Conservation (phyloP, 352 stramenopile species). For the Globisporangium splendens region DNA sequence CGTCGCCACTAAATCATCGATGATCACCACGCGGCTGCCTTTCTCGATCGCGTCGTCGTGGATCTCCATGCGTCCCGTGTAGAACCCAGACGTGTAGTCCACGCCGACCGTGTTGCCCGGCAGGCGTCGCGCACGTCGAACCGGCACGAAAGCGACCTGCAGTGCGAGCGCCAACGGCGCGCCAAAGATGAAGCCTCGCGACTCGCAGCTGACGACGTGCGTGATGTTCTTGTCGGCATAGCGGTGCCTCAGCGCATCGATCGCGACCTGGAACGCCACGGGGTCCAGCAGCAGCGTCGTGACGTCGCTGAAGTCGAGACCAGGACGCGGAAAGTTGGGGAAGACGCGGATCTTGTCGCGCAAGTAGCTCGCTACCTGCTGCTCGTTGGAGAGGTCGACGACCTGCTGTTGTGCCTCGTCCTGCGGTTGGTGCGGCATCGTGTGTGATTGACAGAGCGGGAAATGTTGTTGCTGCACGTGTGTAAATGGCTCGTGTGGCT, state of each 20-base stretch:
- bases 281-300: conserved; percentile 71
- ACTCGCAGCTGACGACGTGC: conserved; percentile 79
- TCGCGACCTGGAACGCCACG: conserved; percentile 64
- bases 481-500: neutral
- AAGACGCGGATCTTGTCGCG: conserved; percentile 69
- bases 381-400: conserved; percentile 39
- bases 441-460: neutral
- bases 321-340: conserved; percentile 50
- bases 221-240: conserved; percentile 62
- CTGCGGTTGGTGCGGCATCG: neutral
- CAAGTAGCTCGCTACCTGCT: conserved; percentile 58
- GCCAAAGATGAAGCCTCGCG: conserved; percentile 80
- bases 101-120: conserved; percentile 72
- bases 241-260: conserved; percentile 63
- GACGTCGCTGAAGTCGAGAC: conserved; percentile 66
- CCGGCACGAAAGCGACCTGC: conserved; percentile 62
- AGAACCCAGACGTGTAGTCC: conserved; percentile 78
- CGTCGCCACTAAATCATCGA: conserved; percentile 79
- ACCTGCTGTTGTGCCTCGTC: neutral
- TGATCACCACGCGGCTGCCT: conserved; percentile 68
- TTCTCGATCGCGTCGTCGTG: conserved; percentile 75
- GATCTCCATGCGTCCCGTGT: conserved; percentile 71
- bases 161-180: conserved; percentile 68
- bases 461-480: neutral
- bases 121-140: conserved; percentile 59